These are phyloP conservation scores for Cyclostephanos tholiformis DNA, from an alignment of 108 stramenopile genomes.

Conservation along the genomic window DNA sequence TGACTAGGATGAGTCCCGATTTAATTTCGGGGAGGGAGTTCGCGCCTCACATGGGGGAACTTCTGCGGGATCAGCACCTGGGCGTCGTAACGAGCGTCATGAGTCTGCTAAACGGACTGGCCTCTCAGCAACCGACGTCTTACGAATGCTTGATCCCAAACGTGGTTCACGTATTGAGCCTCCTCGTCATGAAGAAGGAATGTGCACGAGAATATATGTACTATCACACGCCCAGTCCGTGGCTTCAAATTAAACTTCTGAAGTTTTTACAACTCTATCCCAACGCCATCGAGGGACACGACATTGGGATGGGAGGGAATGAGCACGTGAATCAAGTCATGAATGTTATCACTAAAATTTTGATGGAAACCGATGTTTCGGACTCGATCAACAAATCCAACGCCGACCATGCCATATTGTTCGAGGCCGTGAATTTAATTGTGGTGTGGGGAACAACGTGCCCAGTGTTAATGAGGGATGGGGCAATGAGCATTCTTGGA, in stretches of 20 bases:
- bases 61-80: conserved; percentile 92
- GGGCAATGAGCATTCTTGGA: conserved; percentile 91
- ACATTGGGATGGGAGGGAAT: conserved; percentile 57
- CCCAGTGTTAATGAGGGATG: conserved; percentile 72
- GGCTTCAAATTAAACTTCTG: conserved; percentile 94
- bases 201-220: conserved; percentile 94
- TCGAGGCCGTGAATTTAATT: conserved; percentile 96
- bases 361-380: conserved; percentile 91
- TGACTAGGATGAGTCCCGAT: conserved; percentile 89
- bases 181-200: conserved; percentile 85
- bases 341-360: conserved; percentile 84
- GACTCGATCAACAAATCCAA: conserved; percentile 97
- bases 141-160: conserved; percentile 91
- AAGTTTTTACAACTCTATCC: conserved; percentile 94
- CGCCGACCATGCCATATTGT: conserved; percentile 95
- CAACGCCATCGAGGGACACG: conserved; percentile 56
- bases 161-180: conserved; percentile 88
- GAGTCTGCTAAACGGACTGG: conserved; percentile 88
- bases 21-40: conserved; percentile 85
- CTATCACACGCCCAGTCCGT: conserved; percentile 93
- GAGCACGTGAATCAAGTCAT: conserved; percentile 79
- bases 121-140: conserved; percentile 69
- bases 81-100: conserved; percentile 91
- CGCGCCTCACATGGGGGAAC: conserved; percentile 78
- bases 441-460: conserved; percentile 87